phyloP scores from a whole-genome alignment of 192 early-diverging fungal genomes.

The Haplosporangium gracile region DNA sequence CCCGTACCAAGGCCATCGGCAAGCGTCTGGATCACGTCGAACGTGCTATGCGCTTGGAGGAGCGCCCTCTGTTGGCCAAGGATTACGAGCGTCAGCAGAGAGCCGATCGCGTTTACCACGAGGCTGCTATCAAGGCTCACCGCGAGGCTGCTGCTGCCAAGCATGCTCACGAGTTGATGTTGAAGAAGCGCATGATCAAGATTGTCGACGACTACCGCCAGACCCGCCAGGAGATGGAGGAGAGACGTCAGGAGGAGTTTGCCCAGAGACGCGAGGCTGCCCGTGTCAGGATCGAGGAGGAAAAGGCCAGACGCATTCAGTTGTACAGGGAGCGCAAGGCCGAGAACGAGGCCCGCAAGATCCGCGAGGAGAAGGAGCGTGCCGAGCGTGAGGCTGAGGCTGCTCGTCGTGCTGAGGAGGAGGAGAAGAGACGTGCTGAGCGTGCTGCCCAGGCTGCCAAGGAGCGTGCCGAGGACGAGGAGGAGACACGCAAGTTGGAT shows the following conservation, averaged over 20 bases:
- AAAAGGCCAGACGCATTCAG: conserved; percentile 78
- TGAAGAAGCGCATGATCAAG: conserved; percentile 84
- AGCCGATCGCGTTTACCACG: conserved; percentile 84
- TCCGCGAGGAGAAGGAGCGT: conserved; percentile 59
- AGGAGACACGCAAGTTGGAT: conserved; percentile 58
- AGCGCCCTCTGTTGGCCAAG: conserved; percentile 89
- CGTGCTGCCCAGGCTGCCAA: conserved; percentile 58
- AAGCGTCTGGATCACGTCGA: conserved; percentile 93
- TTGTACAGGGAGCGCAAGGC: conserved; percentile 67
- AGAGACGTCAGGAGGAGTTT: conserved; percentile 69
- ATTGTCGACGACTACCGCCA: conserved; percentile 86
- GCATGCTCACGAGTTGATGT: conserved; percentile 77
- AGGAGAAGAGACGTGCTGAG: conserved; percentile 66
- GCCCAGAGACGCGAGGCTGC: conserved; percentile 68
- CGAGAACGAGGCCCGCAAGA: conserved; percentile 57
- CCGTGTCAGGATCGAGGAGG: conserved; percentile 74
- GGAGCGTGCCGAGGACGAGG: conserved; percentile 57
- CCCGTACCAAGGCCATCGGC: conserved; percentile 77
- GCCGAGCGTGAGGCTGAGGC: conserved; percentile 59
- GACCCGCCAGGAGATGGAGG: conserved; percentile 71
- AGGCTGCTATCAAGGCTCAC: conserved; percentile 77
- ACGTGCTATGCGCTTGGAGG: conserved; percentile 92
- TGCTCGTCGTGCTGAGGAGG: conserved; percentile 48
- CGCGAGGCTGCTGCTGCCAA: conserved; percentile 73
- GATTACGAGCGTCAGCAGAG: conserved; percentile 94